Evolutionary conservation across 2,329 filamentous ascomycete genomes (phyloP), one percentile per base, ranked within the genome.

Genomic region (Arthrobotrys megalospora): DNA sequence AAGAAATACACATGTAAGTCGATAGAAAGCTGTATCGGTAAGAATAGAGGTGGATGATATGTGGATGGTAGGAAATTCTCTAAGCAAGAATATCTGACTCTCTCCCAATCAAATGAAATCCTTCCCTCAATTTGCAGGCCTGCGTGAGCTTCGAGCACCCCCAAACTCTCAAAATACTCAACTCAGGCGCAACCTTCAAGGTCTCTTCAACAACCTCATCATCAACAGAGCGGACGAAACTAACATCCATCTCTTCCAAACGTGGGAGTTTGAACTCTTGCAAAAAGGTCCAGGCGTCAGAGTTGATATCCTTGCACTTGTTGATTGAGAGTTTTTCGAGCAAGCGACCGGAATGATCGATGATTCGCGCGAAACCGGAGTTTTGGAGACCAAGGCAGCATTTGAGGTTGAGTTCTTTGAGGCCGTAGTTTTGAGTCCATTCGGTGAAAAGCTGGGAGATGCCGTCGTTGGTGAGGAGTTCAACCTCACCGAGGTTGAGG

Each of bases 111-210:
- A 80, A 53, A 14, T 72, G 45, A n/a, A 80, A n/a, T 12, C 48
- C 60, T 11, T 69, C 58, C 6, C 48, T 77, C 52, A 79, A 65
- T 1, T 21, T 2, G 19, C 78, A 66, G 1, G 48, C 55, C 38
- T 75, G 64, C 83, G 84, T 85, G 82, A 84, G 83, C 83, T 83
- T 83, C 82, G 84, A 79, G 80, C 82, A 79, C 55, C 79, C 69
- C 82, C 82, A 81, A 58, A 81, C 73, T 60, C 76, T 76, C 45
- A 81, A 47, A 63, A 68, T 3, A 72, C 76, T 67, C 16, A 81
- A 28, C 21, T 76, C 65, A 6, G 76, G 67, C 11, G 80, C 81
- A 34, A 67, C 67, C 14, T 70, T 60, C 19, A 65, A 43, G 7
- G 81, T 11, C 11, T 45, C 45, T 62, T 82, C 81, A 10, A 82